Evolutionary conservation across 1,284 basidiomycete species (phyloP), one percentile per base, ranked within the genome.

Genomic region (Austroboletus niveus): DNA sequence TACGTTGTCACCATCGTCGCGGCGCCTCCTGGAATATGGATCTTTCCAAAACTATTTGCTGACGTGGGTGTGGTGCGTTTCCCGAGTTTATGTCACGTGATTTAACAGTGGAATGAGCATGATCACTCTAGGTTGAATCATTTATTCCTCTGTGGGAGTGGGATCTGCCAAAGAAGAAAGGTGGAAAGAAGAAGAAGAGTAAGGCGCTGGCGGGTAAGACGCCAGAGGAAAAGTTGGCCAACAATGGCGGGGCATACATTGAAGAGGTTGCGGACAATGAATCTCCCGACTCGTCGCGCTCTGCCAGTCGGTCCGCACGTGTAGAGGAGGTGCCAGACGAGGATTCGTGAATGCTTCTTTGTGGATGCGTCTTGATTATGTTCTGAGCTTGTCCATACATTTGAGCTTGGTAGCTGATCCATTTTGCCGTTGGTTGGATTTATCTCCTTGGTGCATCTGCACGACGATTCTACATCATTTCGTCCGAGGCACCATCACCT

Each of bases 71-170:
- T 99, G 69, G 96, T 98, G 66, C 75, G 94, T 86, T 38, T 17
- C 42, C 32, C 14, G 4, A 11, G 15, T 12, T 12, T 35, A 12
- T 57, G 20, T 51, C 54, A 56, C 27, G 48, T 54, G 52, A 50
- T 39, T 29, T 39, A 2, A 35, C 6, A 7, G 12, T 35, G 34
- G 34, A n/a, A 35, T 12, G 29, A 29, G 29, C 34, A n/a, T 35
- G 17, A 15, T 15, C 35, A 5, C 15, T 54, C 52, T 32, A 97
- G 94, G 84, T 98, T 58, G 96, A 98, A 53, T 98, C 95, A 0
- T 99, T 99, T 72, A 94, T 97, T 62, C 97, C 96, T 12, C 72
- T 92, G 7, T 99, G 94, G 93, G 94, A 93, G 60, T 99, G 94
- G 94, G 96, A 99, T 68, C 64, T 95, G 47, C 92, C 94, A 12